Conservation (phyloP, 2,329 filamentous ascomycete genomes). For the Nigrograna mackinnonii region DNA sequence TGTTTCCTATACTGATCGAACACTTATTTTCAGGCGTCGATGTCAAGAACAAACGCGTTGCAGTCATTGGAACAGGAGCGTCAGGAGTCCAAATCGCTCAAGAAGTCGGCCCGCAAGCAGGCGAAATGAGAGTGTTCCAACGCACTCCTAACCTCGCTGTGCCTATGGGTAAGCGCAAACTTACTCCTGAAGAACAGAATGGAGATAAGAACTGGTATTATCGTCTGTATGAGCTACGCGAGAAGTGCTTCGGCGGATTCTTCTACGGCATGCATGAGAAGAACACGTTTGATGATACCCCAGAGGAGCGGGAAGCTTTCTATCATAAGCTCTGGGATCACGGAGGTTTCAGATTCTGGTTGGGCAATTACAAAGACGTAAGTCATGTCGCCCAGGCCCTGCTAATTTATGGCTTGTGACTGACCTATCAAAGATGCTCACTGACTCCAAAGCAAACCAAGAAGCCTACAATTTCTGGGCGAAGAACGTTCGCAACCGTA, state of each 20-base stretch:
- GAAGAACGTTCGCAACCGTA: conserved; percentile 43
- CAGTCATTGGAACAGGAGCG: conserved; percentile 29
- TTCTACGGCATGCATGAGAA: conserved; percentile 9
- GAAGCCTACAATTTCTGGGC: conserved; percentile 53
- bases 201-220: conserved; percentile 29
- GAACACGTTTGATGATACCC: conserved; percentile 16
- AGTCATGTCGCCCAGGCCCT: no score
- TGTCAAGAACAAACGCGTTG: conserved; percentile 24
- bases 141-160: conserved; percentile 26
- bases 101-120: conserved; percentile 24
- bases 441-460: conserved; percentile 43
- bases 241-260: conserved; percentile 18
- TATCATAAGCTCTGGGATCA: conserved; percentile 28
- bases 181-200: conserved; percentile 20
- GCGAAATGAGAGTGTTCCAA: conserved; percentile 20
- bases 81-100: conserved; percentile 32
- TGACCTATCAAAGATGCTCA: no score
- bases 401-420: no score
- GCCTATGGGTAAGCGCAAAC: conserved; percentile 24
- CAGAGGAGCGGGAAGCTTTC: conserved; percentile 21
- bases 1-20: no score
- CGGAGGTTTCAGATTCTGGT: conserved; percentile 44
- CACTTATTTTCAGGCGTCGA: no score
- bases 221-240: conserved; percentile 14
- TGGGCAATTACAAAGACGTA: conserved; percentile 36